These are phyloP conservation scores for Leptographium procerum DNA, from an alignment of 2,329 filamentous ascomycete genomes.

Conservation along the genomic window DNA sequence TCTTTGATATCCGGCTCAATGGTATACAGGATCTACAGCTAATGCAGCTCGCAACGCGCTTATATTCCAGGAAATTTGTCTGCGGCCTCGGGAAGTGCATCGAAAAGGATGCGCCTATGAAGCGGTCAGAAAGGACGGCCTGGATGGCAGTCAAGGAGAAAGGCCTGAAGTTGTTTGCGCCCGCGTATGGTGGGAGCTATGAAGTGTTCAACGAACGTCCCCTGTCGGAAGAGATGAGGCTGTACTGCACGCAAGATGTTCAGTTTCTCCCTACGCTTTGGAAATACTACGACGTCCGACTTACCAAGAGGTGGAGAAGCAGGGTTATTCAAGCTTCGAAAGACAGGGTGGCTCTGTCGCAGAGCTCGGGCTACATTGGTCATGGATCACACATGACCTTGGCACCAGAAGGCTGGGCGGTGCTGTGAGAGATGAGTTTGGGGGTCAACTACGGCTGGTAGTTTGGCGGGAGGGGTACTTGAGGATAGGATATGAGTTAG, in stretches of 20 bases:
- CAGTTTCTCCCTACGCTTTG: background rate
- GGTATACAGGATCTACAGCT: slow-evolving; percentile 18
- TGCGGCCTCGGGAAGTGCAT: slow-evolving; percentile 9
- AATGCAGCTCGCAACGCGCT: slow-evolving; percentile 14
- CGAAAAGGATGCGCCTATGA: background rate
- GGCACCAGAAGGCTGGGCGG: background rate
- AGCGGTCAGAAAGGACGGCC: background rate
- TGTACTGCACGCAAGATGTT: slow-evolving; percentile 39
- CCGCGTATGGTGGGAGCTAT: slow-evolving; percentile 30
- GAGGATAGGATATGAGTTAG: too few species aligned
- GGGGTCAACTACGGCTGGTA: too few species aligned
- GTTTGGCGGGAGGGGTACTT: too few species aligned
- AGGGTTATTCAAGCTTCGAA: background rate
- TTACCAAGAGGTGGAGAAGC: background rate
- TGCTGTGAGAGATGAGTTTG: too few species aligned
- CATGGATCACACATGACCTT: background rate
- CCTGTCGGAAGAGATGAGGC: slow-evolving; percentile 22
- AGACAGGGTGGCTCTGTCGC: background rate
- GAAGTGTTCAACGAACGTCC: slow-evolving; percentile 37
- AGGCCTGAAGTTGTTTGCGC: slow-evolving; percentile 27
- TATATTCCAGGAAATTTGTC: slow-evolving; percentile 8
- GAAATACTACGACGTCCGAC: background rate
- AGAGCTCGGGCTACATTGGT: background rate
- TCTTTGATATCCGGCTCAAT: slow-evolving; percentile 12
- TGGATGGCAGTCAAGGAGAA: slow-evolving; percentile 26